phyloP scores from a whole-genome alignment of 306 rosid genomes.

The Argentina anserina region DNA sequence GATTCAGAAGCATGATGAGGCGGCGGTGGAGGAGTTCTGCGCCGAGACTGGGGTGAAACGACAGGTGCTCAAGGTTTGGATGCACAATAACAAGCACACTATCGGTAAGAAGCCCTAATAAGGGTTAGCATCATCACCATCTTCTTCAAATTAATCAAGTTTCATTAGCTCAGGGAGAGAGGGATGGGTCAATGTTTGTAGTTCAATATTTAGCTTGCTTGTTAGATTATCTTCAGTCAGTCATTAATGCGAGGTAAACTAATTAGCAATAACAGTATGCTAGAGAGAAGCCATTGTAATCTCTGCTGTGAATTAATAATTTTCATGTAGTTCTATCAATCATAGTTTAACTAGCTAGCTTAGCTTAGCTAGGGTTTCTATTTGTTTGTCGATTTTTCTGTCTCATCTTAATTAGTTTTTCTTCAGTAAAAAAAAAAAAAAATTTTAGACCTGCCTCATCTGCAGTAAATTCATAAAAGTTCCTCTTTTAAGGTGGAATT shows the following conservation, averaged over 20 bases:
- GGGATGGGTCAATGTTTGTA: neutral
- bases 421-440: neutral
- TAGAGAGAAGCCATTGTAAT: neutral
- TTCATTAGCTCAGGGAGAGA: neutral
- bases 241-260: neutral
- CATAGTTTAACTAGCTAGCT: neutral
- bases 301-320: neutral
- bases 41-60: constrained; percentile 46
- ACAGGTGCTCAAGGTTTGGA: constrained; percentile 87
- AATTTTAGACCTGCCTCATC: too few species aligned
- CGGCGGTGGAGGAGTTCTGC: constrained; percentile 64
- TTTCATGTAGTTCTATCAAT: neutral
- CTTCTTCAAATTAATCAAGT: neutral
- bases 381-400: neutral
- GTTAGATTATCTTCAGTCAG: neutral
- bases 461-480: too few species aligned
- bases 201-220: neutral
- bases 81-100: constrained; percentile 90
- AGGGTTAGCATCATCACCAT: neutral
- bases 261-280: neutral
- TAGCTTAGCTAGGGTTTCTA: constrained; percentile 14
- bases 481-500: too few species aligned
- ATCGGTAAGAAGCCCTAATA: constrained; percentile 77
- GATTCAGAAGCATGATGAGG: constrained; percentile 78
- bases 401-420: neutral